These are phyloP conservation scores for Yamadazyma mexicana DNA, from an alignment of 1,139 yeast species.

Conservation along the genomic window DNA sequence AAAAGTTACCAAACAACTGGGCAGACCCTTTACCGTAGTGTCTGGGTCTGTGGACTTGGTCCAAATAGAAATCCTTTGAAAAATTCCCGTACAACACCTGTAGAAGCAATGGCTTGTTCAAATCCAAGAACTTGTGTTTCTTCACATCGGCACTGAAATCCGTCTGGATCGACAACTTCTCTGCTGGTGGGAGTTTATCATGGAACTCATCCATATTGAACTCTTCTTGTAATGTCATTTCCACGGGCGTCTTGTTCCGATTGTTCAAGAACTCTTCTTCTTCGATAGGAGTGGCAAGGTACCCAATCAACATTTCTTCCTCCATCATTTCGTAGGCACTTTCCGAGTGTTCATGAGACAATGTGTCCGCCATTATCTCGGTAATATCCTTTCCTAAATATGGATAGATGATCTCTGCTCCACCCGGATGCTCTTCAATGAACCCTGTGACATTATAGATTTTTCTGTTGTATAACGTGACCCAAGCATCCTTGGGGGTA, in stretches of 20 bases:
- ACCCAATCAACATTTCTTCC: conserved; percentile 58
- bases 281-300: conserved; percentile 46
- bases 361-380: conserved; percentile 66
- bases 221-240: conserved; percentile 32
- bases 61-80: conserved; percentile 85
- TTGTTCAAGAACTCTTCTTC: conserved; percentile 44
- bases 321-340: conserved; percentile 86
- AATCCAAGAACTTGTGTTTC: conserved; percentile 83
- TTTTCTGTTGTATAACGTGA: conserved; percentile 69
- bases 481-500: conserved; percentile 65
- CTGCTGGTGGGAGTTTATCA: conserved; percentile 69
- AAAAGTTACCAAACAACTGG: conserved; percentile 55
- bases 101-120: conserved; percentile 73
- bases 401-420: conserved; percentile 70
- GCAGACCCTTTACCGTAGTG: conserved; percentile 86
- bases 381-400: conserved; percentile 87
- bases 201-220: conserved; percentile 44
- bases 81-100: conserved; percentile 78
- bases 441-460: conserved; percentile 81
- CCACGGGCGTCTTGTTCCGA: conserved; percentile 42
- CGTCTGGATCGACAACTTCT: conserved; percentile 72
- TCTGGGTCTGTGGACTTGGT: conserved; percentile 96
- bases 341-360: conserved; percentile 77
- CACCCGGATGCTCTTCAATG: conserved; percentile 86
- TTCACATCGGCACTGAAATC: conserved; percentile 69